A percentile compares a stretch with the other conserved stretches of the same genome.
Evolutionary conservation across 2,329 filamentous ascomycete species (phyloP).

Genomic region (Calonectria leucothoes): DNA sequence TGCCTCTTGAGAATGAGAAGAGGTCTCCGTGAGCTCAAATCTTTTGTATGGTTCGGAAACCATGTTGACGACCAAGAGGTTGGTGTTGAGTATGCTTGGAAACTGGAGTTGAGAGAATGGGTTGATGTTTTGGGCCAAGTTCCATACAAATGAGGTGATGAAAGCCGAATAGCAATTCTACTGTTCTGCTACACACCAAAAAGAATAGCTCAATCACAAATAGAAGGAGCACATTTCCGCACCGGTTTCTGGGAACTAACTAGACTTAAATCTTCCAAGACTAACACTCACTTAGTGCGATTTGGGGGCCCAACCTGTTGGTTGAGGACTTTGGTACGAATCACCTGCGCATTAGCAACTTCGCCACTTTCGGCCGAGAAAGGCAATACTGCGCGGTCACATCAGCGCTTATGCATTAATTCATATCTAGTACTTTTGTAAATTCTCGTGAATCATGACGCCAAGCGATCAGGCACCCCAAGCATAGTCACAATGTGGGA

Average conservation of each 20-base stretch:
- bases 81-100: background rate
- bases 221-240: background rate
- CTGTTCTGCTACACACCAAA: background rate
- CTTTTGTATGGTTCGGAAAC: background rate
- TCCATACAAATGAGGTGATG: background rate
- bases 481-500: no score
- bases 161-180: background rate
- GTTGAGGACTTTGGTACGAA: background rate
- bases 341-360: background rate
- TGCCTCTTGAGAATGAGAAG: background rate
- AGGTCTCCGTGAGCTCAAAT: background rate
- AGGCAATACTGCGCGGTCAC: background rate
- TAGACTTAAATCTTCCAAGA: background rate
- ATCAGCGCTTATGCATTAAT: no score
- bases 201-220: background rate
- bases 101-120: background rate
- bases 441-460: no score
- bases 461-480: no score
- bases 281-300: background rate
- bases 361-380: background rate
- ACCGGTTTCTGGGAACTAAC: conserved; percentile 16
- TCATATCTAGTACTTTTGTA: no score
- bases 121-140: background rate
- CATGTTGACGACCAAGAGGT: background rate
- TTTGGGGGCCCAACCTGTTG: background rate